phyloP scores from a whole-genome alignment of 31 red algal species.

The Odonthalia washingtoniensis region DNA sequence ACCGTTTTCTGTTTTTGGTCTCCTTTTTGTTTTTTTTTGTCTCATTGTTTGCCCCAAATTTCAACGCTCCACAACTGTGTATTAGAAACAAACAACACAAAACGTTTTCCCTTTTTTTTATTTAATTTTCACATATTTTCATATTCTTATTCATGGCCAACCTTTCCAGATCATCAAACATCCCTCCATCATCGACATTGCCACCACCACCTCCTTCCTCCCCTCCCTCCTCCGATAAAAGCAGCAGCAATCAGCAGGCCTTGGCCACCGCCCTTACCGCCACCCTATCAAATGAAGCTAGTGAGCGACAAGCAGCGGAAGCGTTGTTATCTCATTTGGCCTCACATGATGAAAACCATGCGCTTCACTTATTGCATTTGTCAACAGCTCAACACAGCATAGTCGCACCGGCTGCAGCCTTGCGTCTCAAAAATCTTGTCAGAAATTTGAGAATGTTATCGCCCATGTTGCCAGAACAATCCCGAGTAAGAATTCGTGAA shows the following conservation, averaged over 20 bases:
- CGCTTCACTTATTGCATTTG: conserved; percentile 53
- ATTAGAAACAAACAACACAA: too few species aligned
- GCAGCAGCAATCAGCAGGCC: too few species aligned
- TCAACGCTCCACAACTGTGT: too few species aligned
- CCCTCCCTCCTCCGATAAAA: conserved; percentile 31
- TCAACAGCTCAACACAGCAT: conserved; percentile 36
- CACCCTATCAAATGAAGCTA: conserved; percentile 58
- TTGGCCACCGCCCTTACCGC: conserved; percentile 55
- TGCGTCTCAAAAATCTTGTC: conserved; percentile 76
- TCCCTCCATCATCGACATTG: neutral
- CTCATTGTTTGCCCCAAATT: too few species aligned
- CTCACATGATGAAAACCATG: conserved; percentile 45
- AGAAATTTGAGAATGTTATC: conserved; percentile 16
- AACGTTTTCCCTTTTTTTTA: too few species aligned
- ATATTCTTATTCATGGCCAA: neutral
- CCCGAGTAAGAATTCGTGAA: conserved; percentile 65
- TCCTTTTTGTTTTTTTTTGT: too few species aligned
- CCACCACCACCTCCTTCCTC: conserved; percentile 28
- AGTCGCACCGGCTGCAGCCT: conserved; percentile 73
- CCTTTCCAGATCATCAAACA: neutral
- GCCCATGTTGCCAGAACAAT: conserved; percentile 27
- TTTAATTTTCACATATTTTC: too few species aligned
- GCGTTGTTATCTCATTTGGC: conserved; percentile 49
- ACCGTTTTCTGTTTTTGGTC: too few species aligned
- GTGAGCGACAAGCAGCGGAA: conserved; percentile 57